Conservation (phyloP, 169 alveolate species). For the Pseudocohnilembus persalinus region DNA sequence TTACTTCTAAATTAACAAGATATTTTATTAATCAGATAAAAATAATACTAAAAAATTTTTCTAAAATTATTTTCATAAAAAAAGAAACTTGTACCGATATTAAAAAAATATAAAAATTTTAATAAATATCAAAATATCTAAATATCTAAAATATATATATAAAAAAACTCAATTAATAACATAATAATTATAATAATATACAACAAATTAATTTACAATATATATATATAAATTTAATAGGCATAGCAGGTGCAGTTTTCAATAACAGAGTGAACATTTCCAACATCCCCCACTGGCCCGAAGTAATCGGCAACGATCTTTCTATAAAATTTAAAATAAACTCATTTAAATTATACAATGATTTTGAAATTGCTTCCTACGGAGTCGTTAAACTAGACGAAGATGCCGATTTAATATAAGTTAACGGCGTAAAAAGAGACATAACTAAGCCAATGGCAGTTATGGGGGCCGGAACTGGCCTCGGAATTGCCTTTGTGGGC, state of each 20-base stretch:
- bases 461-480: conserved; percentile 22
- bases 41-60: too few species aligned
- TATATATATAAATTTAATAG: not conserved
- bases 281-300: not conserved
- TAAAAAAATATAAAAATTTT: too few species aligned
- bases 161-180: too few species aligned
- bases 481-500: conserved; percentile 12
- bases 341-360: conserved; percentile 11
- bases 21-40: too few species aligned
- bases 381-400: not conserved
- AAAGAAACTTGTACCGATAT: too few species aligned
- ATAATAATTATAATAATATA: too few species aligned
- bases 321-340: conserved; percentile 6
- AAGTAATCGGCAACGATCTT: conserved; percentile 10
- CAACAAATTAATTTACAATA: too few species aligned
- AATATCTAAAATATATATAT: too few species aligned
- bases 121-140: too few species aligned
- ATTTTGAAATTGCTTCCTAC: conserved; percentile 26
- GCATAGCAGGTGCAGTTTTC: not conserved
- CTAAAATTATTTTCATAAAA: too few species aligned
- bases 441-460: conserved; percentile 5
- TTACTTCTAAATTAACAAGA: too few species aligned
- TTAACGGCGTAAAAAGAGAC: not conserved
- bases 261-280: not conserved
- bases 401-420: conserved; percentile 5